Evolutionary conservation across 139 green algal genomes (phyloP), one percentile per base, ranked within the genome.

Genomic region (Chlorella sp.): DNA sequence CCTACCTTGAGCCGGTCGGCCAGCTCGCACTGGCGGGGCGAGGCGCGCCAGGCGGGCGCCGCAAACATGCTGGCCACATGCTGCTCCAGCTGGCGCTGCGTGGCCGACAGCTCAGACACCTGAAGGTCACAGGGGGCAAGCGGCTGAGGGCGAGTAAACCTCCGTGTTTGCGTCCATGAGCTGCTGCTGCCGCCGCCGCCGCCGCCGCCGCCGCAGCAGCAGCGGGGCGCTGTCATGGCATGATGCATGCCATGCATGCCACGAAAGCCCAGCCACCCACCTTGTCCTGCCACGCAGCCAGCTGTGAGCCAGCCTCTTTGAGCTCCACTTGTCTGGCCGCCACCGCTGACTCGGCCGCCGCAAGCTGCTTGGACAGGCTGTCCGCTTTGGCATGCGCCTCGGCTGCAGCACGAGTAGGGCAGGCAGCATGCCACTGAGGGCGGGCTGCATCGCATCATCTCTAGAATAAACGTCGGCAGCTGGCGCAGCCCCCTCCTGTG

Each of bases 21-120:
- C 41, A 77, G 70, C 70, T 77, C 70, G 51, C 41, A 44, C 26
- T 77, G 70, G 22, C 70, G 70, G 17, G 70, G 70, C 3, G 26
- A 77, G 9, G 70, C 70, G 8, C 70, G 70, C 70, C 70, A 77
- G 41, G 70, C 70, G 51, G 70, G 70, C 38, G 70, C 70, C 70
- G 70, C 40, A 56, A 77, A 77, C 26, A 77, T 77, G 70, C 8
- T 0, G 41, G 38, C 70, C 70, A 77, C 70, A 30, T 77, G 70
- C 41, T 58, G 26, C 26, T 8, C 30, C 70, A 77, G 70, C 70
- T 77, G 41, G 40, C 14, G 36, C 41, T 38, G 41, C 24, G 41
- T 77, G 70, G 24, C 51, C 14, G 41, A 36, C 70, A 77, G 70
- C 70, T 77, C 70, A 26, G 70, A 60, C 51, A 60, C 51, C 51